Evolutionary conservation across 371 early-diverging fungal genomes (phyloP), one percentile per base, ranked within the genome.

Genomic region (Circinella umbellata): DNA sequence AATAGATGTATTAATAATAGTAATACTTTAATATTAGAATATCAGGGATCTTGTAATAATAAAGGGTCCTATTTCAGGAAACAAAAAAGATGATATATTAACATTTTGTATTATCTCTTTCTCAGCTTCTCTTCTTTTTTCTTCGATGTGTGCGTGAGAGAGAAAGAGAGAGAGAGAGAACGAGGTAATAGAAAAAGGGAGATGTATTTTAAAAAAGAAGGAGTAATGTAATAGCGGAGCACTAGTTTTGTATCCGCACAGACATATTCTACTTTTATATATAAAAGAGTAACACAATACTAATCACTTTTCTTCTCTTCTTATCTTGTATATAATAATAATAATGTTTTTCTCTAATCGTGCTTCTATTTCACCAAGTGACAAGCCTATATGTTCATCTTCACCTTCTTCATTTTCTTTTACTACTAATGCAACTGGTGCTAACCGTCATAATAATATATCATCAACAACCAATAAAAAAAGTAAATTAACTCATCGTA

Each of bases 191-290:
- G 35, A 27, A 57, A 27, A 34, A 0, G 20, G 6, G 57, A n/a
- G 1, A 10, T 10, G 57, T 9, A 1, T 53, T 6, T 53, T 27
- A 57, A 57, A n/a, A 34, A 57, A 57, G 51, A 57, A 4, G 57
- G 57, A 34, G 57, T 57, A 57, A 57, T 5, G 34, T 34, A 34
- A 57, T 18, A 18, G 57, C 57, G 57, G 57, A 57, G 57, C 34
- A 34, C 27, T 57, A n/a, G 5, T 57, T 57, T 57, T 57, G 57
- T 20, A 57, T 57, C 57, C 57, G 57, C 57, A 57, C 57, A 57
- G 57, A 57, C 57, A 57, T 34, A 27, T 8, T 6, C 11, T 27
- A 27, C 10, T 27, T 27, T 8, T 27, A 57, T 34, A 57, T 34
- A 57, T 27, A 57, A 57, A 34, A 57, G 9, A 7, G 4, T 15